Conservation (phyloP, 176 grass and related monocot species). For the Ampelocalamus luodianensis region DNA sequence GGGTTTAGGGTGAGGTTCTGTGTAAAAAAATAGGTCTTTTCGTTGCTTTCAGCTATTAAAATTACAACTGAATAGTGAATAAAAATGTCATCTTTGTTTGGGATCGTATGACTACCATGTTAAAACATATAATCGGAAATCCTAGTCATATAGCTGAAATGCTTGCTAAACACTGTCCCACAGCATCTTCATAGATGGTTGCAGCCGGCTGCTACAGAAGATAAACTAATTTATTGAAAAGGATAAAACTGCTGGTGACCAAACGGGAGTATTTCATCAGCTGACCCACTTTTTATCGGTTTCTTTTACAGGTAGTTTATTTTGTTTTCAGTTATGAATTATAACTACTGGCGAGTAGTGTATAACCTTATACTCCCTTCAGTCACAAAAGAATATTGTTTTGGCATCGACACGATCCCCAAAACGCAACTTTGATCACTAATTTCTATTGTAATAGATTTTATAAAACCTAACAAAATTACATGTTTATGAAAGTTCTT, state of each 20-base stretch:
- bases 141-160: conserved; percentile 17
- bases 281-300: not conserved
- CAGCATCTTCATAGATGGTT: not conserved
- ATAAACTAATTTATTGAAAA: conserved; percentile 2
- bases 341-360: not conserved
- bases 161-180: conserved; percentile 8
- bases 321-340: conserved; percentile 19
- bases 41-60: conserved; percentile 15
- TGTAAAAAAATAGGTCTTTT: not conserved
- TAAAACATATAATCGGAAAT: not conserved
- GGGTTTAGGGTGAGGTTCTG: not conserved
- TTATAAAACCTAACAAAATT: too few species aligned
- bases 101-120: not conserved
- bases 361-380: not conserved
- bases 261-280: not conserved
- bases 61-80: not conserved
- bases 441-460: too few species aligned
- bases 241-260: not conserved
- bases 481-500: too few species aligned
- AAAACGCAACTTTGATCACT: too few species aligned
- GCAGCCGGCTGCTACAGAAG: not conserved
- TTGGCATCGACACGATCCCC: too few species aligned
- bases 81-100: not conserved
- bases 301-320: not conserved
- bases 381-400: too few species aligned